Evolutionary conservation across 371 early-diverging fungal genomes (phyloP).

Genomic region (Capillidium heterosporum): DNA sequence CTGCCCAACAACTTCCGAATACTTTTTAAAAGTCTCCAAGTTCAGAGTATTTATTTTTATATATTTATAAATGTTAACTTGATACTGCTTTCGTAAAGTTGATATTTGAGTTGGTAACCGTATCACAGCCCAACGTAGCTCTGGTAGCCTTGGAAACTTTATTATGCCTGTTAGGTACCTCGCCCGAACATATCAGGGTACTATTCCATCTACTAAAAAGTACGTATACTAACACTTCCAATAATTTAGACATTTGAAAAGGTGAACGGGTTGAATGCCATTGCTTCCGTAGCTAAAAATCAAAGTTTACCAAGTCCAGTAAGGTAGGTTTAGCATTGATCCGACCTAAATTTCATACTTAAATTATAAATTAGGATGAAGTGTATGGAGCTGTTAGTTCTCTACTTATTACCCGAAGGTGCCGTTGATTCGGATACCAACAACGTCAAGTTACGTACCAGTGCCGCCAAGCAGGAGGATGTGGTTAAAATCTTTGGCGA

Average conservation of each 20-base stretch:
- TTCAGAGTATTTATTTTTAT: too few relatives aligned
- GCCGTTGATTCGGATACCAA: too few relatives aligned
- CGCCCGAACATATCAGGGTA: neutral
- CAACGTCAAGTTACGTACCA: too few relatives aligned
- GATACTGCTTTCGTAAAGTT: too few relatives aligned
- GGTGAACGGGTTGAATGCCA: neutral
- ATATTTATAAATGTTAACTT: too few relatives aligned
- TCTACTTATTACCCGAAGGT: neutral
- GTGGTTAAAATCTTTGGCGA: too few relatives aligned
- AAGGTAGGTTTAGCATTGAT: neutral
- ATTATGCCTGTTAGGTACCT: neutral
- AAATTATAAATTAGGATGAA: neutral
- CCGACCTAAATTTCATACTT: neutral
- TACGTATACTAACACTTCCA: neutral
- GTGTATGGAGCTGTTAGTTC: neutral
- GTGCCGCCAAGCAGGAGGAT: too few relatives aligned
- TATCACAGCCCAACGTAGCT: neutral
- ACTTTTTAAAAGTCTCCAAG: too few relatives aligned
- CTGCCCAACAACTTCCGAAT: too few relatives aligned
- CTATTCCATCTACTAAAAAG: neutral
- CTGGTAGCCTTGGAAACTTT: neutral
- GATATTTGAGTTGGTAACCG: too few relatives aligned
- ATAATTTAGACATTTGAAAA: neutral
- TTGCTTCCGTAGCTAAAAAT: neutral
- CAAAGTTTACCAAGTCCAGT: neutral